Evolutionary conservation across 2,329 filamentous ascomycete species (phyloP).

Genomic region (Macroventuria anomochaeta): DNA sequence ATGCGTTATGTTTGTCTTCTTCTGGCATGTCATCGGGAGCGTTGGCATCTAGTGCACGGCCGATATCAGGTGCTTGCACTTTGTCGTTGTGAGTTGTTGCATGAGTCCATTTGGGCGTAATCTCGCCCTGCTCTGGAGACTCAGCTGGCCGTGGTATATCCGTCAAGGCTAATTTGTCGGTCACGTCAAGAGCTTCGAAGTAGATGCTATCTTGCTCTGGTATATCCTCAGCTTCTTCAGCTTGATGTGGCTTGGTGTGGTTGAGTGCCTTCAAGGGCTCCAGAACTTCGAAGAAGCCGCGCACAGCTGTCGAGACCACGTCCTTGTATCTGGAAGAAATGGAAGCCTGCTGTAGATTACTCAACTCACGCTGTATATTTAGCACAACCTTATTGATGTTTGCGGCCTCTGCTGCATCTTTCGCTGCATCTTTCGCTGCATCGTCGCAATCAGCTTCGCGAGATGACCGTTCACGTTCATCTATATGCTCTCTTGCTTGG

Average conservation of each 20-base stretch:
- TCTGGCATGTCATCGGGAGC: background rate
- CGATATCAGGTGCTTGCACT: background rate
- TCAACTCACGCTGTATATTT: conserved; percentile 1
- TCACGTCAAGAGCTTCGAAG: background rate
- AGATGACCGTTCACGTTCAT: background rate
- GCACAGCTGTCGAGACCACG: background rate
- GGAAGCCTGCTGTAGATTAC: background rate
- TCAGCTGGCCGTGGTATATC: background rate
- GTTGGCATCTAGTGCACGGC: background rate
- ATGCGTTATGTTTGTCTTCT: background rate
- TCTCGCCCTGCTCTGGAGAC: background rate
- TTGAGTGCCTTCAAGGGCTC: background rate
- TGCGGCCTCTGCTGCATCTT: background rate
- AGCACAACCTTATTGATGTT: background rate
- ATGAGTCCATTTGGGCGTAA: background rate
- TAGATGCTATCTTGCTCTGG: conserved; percentile 1
- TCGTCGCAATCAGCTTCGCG: background rate
- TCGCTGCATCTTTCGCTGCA: background rate
- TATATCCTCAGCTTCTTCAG: background rate
- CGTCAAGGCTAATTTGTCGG: background rate
- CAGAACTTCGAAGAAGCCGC: background rate
- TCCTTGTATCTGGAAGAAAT: background rate
- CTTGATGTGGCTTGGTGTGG: too few species aligned
- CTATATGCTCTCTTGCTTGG: background rate
- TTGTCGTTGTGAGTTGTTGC: background rate